A percentile compares a stretch with the other conserved stretches of the same genome.
Evolutionary conservation across 345 rosid genomes (phyloP).

Genomic region (Durio zibethinus): DNA sequence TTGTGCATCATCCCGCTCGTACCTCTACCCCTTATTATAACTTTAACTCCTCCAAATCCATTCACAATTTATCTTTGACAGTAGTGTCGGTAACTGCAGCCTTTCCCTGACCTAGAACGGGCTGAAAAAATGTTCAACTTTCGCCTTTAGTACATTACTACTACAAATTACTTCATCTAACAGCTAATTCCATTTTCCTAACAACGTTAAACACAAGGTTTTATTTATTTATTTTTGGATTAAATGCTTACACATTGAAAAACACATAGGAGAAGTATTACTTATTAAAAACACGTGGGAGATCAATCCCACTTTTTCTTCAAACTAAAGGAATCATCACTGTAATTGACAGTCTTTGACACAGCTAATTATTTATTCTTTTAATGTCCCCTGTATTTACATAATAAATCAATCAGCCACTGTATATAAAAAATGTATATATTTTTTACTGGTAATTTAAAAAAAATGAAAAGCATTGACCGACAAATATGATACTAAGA

Average conservation of each 20-base stretch:
- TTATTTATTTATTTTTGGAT: too few relatives aligned
- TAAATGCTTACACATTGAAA: neutral
- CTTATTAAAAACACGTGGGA: neutral
- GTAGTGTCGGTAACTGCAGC: neutral
- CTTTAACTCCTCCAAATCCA: neutral
- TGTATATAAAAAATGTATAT: neutral
- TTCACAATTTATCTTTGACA: neutral
- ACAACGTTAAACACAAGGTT: neutral
- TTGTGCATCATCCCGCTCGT: neutral
- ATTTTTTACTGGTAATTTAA: neutral
- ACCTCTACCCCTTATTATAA: neutral
- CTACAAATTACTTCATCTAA: neutral
- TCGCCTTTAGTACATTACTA: too few relatives aligned
- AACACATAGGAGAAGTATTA: too few relatives aligned
- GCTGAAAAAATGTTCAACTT: neutral
- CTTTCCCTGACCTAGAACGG: neutral
- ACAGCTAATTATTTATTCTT: neutral
- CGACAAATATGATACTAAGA: conserved; percentile 23
- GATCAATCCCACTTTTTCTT: neutral
- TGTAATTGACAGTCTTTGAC: neutral
- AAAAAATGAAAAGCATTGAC: neutral
- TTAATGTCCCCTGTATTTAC: neutral
- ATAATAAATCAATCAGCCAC: neutral
- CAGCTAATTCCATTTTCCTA: neutral
- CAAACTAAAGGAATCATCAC: neutral